Conservation (phyloP, 306 rosid genomes). For the Glycine soja region DNA sequence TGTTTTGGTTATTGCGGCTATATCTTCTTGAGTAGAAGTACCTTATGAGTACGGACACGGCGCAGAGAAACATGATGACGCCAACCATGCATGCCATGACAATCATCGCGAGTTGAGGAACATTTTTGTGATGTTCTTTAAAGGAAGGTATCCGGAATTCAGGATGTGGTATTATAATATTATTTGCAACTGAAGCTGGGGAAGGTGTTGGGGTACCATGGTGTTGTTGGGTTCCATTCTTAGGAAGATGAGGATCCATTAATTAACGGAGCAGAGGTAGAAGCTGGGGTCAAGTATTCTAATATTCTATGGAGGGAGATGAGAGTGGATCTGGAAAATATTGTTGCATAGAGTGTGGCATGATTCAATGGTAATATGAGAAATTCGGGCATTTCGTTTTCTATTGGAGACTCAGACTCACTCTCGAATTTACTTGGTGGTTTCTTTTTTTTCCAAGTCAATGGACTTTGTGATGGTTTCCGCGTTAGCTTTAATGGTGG, state of each 20-base stretch:
- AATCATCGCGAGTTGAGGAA: not conserved
- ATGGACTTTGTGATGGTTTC: not conserved
- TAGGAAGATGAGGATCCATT: slow-evolving; percentile 36
- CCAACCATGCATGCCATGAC: slow-evolving; percentile 43
- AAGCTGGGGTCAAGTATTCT: not conserved
- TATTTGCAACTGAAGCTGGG: too few relatives aligned
- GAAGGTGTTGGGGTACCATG: slow-evolving; percentile 33
- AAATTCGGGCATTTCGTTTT: not conserved
- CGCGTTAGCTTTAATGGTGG: slow-evolving; percentile 39
- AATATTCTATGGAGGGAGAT: too few relatives aligned
- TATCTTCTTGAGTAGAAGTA: slow-evolving; percentile 40
- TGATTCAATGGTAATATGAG: not conserved
- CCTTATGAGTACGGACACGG: slow-evolving; percentile 18
- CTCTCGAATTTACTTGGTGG: not conserved
- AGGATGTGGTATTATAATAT: too few relatives aligned
- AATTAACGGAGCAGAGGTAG: slow-evolving; percentile 24
- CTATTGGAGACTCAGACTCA: not conserved
- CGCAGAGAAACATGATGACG: slow-evolving; percentile 28
- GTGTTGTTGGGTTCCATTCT: not conserved
- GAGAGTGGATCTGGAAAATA: not conserved
- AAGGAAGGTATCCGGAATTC: too few relatives aligned
- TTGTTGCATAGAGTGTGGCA: not conserved
- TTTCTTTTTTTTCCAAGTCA: slow-evolving; percentile 25
- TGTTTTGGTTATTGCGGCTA: not conserved
- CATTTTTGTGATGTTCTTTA: too few relatives aligned